These are phyloP conservation scores for Tanozyma kutaoensis DNA, from an alignment of 805 yeast genomes.

Conservation along the genomic window DNA sequence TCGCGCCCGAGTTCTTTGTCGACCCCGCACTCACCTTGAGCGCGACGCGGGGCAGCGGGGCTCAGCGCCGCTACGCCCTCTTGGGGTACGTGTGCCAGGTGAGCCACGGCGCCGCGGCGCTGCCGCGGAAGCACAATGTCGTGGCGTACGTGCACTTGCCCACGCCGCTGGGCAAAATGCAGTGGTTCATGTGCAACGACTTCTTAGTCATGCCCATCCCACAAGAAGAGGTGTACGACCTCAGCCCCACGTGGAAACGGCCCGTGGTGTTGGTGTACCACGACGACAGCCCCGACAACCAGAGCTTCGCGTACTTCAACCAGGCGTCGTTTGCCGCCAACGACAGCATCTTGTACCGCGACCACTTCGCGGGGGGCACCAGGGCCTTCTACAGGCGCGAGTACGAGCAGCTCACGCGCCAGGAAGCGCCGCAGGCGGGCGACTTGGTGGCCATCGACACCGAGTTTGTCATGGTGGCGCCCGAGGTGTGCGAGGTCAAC, in stretches of 20 bases:
- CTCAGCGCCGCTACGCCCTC: slow-evolving; percentile 35
- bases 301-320: slow-evolving; percentile 25
- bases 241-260: slow-evolving; percentile 68
- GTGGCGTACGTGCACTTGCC: slow-evolving; percentile 44
- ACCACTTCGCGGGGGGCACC: slow-evolving; percentile 58
- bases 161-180: slow-evolving; percentile 10
- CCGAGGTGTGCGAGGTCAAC: slow-evolving; percentile 68
- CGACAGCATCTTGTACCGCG: slow-evolving; percentile 55
- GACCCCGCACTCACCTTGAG: slow-evolving; percentile 17
- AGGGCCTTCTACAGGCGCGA: slow-evolving; percentile 47
- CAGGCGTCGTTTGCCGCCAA: slow-evolving; percentile 26
- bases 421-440: slow-evolving; percentile 66
- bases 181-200: slow-evolving; percentile 85
- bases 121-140: slow-evolving; percentile 36
- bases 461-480: slow-evolving; percentile 76
- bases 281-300: slow-evolving; percentile 29
- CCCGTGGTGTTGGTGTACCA: slow-evolving; percentile 66
- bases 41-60: slow-evolving; percentile 29
- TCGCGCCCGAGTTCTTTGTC: slow-evolving; percentile 5
- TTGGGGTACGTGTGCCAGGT: slow-evolving; percentile 63
- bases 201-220: slow-evolving; percentile 69
- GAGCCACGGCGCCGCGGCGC: slow-evolving; percentile 25
- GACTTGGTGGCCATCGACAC: slow-evolving; percentile 89
- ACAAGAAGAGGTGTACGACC: slow-evolving; percentile 65
- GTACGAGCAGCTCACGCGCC: slow-evolving; percentile 50